A percentile compares a stretch with the other conserved stretches of the same genome.
Conservation (phyloP, 495 filamentous ascomycete genomes). For the Penicillium crystallinum region DNA sequence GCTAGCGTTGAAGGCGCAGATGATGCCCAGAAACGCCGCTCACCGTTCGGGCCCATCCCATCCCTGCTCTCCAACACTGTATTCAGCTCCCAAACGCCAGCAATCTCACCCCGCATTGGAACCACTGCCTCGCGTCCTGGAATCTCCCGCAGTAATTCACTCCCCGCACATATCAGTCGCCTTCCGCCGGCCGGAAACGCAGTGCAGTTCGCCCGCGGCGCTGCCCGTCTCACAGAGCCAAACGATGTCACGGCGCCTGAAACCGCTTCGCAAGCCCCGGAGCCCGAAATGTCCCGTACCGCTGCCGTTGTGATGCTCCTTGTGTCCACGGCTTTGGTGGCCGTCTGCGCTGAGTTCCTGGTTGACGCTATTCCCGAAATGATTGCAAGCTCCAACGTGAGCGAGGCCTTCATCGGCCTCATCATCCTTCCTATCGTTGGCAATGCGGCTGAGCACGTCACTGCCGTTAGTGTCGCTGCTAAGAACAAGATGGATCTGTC, state of each 20-base stretch:
- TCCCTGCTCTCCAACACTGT: slow-evolving; percentile 61
- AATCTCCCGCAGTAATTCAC: slow-evolving; percentile 72
- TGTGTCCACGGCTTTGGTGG: slow-evolving; percentile 72
- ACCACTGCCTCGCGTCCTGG: slow-evolving; percentile 41
- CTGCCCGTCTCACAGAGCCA: slow-evolving; percentile 24
- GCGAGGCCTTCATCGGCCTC: slow-evolving; percentile 78
- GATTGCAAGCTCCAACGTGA: slow-evolving; percentile 57
- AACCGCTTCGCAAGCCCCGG: slow-evolving; percentile 38
- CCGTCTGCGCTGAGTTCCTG: slow-evolving; percentile 82
- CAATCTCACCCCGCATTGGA: slow-evolving; percentile 33
- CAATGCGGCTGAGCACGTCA: slow-evolving; percentile 90
- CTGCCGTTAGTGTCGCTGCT: slow-evolving; percentile 76
- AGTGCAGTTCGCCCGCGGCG: slow-evolving; percentile 37
- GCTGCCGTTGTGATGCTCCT: slow-evolving; percentile 70
- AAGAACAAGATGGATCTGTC: slow-evolving; percentile 98
- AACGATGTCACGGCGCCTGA: slow-evolving; percentile 20
- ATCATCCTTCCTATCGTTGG: slow-evolving; percentile 89
- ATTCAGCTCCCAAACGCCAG: slow-evolving; percentile 45
- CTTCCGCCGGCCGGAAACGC: slow-evolving; percentile 34
- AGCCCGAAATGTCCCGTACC: slow-evolving; percentile 63
- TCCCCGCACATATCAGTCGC: slow-evolving; percentile 65
- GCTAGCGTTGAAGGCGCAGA: slow-evolving; percentile 8
- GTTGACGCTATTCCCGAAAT: slow-evolving; percentile 75
- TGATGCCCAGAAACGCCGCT: slow-evolving; percentile 23
- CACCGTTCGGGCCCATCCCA: slow-evolving; percentile 49